Evolutionary conservation across 108 stramenopile species (phyloP).

Genomic region (Skeletonema menzelii): DNA sequence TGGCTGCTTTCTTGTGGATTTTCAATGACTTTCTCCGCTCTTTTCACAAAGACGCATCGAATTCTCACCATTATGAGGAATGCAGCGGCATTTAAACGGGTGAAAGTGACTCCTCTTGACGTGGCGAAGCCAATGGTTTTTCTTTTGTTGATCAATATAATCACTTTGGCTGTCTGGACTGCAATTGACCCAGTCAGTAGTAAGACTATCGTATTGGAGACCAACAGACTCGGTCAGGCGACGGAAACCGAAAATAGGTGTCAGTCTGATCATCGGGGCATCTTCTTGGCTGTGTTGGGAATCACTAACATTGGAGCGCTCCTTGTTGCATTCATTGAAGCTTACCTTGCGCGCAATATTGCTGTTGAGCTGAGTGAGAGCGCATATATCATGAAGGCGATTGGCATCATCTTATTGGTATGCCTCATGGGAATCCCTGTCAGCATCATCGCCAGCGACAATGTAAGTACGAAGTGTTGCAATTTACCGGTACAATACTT

Average conservation of each 20-base stretch:
- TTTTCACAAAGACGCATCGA: constrained; percentile 26
- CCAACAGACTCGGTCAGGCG: constrained; percentile 29
- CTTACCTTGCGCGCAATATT: constrained; percentile 43
- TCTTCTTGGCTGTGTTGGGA: constrained; percentile 30
- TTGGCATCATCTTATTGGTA: constrained; percentile 25
- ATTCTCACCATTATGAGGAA: constrained; percentile 10
- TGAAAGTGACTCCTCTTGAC: constrained; percentile 50
- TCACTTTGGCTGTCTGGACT: constrained; percentile 45
- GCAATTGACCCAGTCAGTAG: constrained; percentile 11
- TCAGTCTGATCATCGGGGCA: constrained; percentile 13
- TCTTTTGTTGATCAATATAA: constrained; percentile 34
- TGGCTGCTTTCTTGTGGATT: constrained; percentile 30
- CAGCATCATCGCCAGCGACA: constrained; percentile 9
- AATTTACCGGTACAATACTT: neutral
- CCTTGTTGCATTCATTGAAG: constrained; percentile 35
- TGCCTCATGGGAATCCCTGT: constrained; percentile 21
- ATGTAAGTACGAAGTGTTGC: neutral
- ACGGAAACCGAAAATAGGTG: constrained; percentile 26
- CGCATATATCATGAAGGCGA: constrained; percentile 16
- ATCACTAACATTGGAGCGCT: constrained; percentile 40
- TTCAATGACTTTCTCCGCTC: constrained; percentile 17
- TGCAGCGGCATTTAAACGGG: constrained; percentile 33
- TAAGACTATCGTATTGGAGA: neutral
- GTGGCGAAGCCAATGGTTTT: constrained; percentile 52
- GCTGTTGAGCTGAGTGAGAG: constrained; percentile 31